Base-by-base conservation (phyloP, 345 rosid genomes). In the Syzygium oleosum region DNA sequence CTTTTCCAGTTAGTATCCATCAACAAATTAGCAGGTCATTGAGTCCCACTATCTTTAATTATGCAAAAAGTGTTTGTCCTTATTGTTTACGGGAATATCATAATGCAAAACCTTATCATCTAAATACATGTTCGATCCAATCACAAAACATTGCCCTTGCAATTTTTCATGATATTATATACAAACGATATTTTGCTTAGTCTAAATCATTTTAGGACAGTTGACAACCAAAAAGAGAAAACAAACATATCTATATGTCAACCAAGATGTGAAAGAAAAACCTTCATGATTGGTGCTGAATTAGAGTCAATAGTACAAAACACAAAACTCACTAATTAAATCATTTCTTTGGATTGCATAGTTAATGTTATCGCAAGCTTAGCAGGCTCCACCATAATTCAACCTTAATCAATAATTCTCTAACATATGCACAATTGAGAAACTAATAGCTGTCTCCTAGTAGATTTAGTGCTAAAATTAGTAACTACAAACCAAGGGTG, bases 381-480 rank as follows among this genome's bases (percentile, higher is more conserved):
- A 89, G 86, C 65, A 87, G 80, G 88, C 84, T 77, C 68, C 78
- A n/a, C 12, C 38, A 80, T 17, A 80, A 54, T 90, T 53, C 55
- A 68, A 43, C 80, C 80, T 73, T 34, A 65, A 63, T 55, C 54
- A 87, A 84, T 27, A 87, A 46, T 83, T 78, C 29, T 73, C 58
- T 49, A 73, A 73, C 22, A 41, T 73, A 73, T 19, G 0, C 80
- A 73, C 80, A 19, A 34, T 85, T 85, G 79, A 89, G 92, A 87
- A 88, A 88, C 88, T 87, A 79, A 79, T 84, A 92, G 89, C 15
- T 88, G 84, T 85, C 52, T 68, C 87, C 89, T 87, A 87, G 68
- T 22, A 84, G 87, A 34, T 68, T 14, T 73, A 25, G 49, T 38
- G 10, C 46, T 41, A 73, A 19, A 73, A 73, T 21, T 73, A 19